Evolutionary conservation across 129 eudicot genomes (phyloP).

Genomic region (Arctium lappa): DNA sequence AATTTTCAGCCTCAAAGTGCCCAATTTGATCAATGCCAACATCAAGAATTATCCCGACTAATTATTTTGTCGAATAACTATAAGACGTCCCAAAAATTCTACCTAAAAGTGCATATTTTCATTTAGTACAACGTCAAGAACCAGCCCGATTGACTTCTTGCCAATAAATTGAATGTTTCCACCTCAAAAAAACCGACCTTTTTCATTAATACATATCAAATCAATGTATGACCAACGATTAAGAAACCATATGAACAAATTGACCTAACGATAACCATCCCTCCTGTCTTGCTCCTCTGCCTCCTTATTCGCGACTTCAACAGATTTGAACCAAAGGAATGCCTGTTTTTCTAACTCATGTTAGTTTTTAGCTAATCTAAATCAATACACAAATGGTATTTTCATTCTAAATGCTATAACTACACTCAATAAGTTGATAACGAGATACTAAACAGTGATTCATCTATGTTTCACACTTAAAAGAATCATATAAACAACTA

Average conservation of each 20-base stretch:
- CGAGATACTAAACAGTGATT: too few species aligned
- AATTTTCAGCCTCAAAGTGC: neutral
- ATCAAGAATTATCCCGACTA: neutral
- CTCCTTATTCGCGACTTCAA: conserved; percentile 79
- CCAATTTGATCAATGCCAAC: neutral
- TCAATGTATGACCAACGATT: neutral
- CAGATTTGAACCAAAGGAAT: conserved; percentile 83
- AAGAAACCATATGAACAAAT: neutral
- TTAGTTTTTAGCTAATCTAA: neutral
- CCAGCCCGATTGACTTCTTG: neutral
- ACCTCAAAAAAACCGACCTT: conserved; percentile 5
- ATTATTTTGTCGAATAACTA: neutral
- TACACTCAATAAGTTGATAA: neutral
- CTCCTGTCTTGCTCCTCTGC: conserved; percentile 87
- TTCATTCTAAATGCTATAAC: neutral
- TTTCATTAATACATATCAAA: neutral
- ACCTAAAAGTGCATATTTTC: neutral
- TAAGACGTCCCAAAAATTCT: neutral
- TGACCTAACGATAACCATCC: conserved; percentile 60
- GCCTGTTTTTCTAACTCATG: conserved; percentile 42
- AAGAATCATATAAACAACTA: too few species aligned
- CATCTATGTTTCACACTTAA: too few species aligned
- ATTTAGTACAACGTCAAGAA: neutral
- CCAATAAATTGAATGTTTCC: neutral
- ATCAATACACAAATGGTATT: neutral